phyloP scores from a whole-genome alignment of 805 yeast species.

The Candida stauntonica region DNA sequence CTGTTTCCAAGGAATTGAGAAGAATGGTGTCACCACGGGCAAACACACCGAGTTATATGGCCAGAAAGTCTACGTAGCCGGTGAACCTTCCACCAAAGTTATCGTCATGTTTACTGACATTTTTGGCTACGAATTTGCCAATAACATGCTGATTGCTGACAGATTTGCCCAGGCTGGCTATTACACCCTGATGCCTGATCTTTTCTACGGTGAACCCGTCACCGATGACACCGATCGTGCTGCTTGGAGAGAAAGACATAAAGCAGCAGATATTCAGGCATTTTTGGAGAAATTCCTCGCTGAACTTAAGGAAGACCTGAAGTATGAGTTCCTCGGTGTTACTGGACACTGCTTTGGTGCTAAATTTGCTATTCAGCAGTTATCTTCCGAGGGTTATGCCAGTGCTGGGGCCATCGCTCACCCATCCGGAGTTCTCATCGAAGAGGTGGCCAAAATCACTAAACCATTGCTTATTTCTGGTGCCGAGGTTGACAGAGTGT shows the following conservation, averaged over 20 bases:
- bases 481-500: constrained; percentile 65
- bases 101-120: constrained; percentile 67
- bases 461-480: constrained; percentile 57
- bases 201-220: constrained; percentile 47
- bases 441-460: constrained; percentile 55
- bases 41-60: constrained; percentile 36
- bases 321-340: constrained; percentile 46
- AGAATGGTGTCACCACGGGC: constrained; percentile 45
- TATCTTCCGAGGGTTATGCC: constrained; percentile 33
- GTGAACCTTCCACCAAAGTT: constrained; percentile 38
- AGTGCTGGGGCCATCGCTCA: constrained; percentile 74
- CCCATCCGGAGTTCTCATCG: constrained; percentile 66
- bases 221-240: constrained; percentile 22
- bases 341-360: constrained; percentile 87
- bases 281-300: constrained; percentile 44
- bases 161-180: constrained; percentile 56
- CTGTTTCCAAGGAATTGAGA: constrained; percentile 29
- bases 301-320: constrained; percentile 37
- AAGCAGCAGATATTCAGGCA: constrained; percentile 38
- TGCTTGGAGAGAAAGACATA: constrained; percentile 53
- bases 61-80: constrained; percentile 42
- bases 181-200: constrained; percentile 69
- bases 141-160: constrained; percentile 62
- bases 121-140: constrained; percentile 54
- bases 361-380: constrained; percentile 52